Conservation (phyloP, 2,329 filamentous ascomycete species). For the Graphilbum ipis-grandicollis region DNA sequence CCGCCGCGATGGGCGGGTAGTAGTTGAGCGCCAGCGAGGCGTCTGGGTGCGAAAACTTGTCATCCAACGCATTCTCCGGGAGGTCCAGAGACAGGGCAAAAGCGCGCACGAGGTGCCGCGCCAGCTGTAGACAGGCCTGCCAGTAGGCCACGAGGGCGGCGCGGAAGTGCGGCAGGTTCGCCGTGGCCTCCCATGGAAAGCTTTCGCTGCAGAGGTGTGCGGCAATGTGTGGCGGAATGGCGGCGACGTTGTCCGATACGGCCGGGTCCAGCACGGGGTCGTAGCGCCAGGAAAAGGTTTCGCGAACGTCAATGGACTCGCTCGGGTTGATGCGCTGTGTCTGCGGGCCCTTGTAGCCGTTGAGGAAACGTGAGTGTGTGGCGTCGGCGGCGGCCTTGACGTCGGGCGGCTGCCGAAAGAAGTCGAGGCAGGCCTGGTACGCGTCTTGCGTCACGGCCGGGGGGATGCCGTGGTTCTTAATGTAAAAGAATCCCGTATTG, state of each 20-base stretch:
- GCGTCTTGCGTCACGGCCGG: constrained; percentile 13
- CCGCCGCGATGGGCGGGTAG: constrained; percentile 14
- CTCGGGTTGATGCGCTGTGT: constrained; percentile 31
- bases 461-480: constrained; percentile 30
- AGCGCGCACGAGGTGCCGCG: constrained; percentile 23
- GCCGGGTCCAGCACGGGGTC: constrained; percentile 33
- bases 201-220: constrained; percentile 26
- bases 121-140: constrained; percentile 23
- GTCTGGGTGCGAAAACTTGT: constrained; percentile 32
- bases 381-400: constrained; percentile 22
- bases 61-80: constrained; percentile 36
- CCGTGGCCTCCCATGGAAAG: constrained; percentile 33
- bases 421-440: constrained; percentile 26
- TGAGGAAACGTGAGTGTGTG: constrained; percentile 36
- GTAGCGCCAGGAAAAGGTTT: constrained; percentile 34
- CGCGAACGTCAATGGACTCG: constrained; percentile 31
- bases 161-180: constrained; percentile 30
- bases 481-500: constrained; percentile 38
- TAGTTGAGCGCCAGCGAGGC: constrained; percentile 23
- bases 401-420: constrained; percentile 18
- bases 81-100: constrained; percentile 38
- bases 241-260: constrained; percentile 17
- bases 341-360: constrained; percentile 38
- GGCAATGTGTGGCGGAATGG: constrained; percentile 24
- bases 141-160: constrained; percentile 28